Conservation (phyloP, 1,284 basidiomycete species). For the Sanghuangporus weigelae region DNA sequence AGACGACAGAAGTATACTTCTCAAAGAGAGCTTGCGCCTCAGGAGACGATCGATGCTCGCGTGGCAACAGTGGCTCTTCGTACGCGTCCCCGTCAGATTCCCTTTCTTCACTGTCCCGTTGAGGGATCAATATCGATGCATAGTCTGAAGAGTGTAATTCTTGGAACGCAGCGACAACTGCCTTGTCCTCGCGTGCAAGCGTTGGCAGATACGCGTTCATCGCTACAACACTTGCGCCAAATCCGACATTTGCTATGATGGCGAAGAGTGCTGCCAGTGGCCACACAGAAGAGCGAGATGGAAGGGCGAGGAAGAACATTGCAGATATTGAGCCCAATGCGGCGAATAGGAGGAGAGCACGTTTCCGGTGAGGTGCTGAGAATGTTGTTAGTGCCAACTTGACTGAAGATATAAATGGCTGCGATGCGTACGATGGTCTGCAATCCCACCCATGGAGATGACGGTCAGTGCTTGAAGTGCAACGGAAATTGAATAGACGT, state of each 20-base stretch:
- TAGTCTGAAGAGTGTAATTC: conserved; percentile 27
- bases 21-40: conserved; percentile 16
- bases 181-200: conserved; percentile 61
- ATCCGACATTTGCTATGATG: conserved; percentile 73
- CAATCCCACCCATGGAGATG: conserved; percentile 85
- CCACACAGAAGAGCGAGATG: conserved; percentile 68
- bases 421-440: conserved; percentile 67
- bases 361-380: conserved; percentile 74
- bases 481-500: conserved; percentile 82
- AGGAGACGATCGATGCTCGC: conserved; percentile 9
- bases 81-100: conserved; percentile 20
- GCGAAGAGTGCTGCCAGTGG: conserved; percentile 56
- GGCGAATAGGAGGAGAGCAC: conserved; percentile 72
- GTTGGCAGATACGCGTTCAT: conserved; percentile 85
- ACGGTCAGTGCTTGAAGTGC: conserved; percentile 84
- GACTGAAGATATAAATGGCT: background rate
- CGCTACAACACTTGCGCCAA: conserved; percentile 80
- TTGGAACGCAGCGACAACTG: conserved; percentile 44
- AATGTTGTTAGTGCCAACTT: conserved; percentile 7
- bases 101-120: conserved; percentile 17
- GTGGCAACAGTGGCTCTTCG: conserved; percentile 18
- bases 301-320: conserved; percentile 65
- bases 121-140: background rate
- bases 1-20: conserved; percentile 50
- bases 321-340: conserved; percentile 61